phyloP scores from a whole-genome alignment of 2,329 filamentous ascomycete genomes.

The Phialocephala subalpina region DNA sequence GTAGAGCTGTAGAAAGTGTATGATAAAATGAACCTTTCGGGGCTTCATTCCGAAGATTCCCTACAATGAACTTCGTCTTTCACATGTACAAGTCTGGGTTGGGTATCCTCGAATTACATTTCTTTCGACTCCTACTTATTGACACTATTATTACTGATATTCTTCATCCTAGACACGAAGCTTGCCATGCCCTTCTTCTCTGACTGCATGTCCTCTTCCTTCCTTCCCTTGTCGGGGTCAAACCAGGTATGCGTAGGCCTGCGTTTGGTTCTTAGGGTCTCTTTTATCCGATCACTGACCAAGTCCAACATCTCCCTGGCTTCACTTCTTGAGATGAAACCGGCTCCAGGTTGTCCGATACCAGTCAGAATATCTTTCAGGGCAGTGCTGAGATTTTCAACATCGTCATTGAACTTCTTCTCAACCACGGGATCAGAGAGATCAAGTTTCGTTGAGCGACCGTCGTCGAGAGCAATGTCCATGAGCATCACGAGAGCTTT shows the following conservation, averaged over 20 bases:
- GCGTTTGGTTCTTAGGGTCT: conserved; percentile 70
- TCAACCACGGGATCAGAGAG: conserved; percentile 46
- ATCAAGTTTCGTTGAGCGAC: conserved; percentile 45
- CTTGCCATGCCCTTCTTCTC: conserved; percentile 39
- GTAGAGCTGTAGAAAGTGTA: conserved; percentile 43
- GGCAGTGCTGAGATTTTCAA: conserved; percentile 71
- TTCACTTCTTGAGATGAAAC: conserved; percentile 75
- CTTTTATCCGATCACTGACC: conserved; percentile 75
- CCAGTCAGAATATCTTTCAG: conserved; percentile 65
- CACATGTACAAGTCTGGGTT: conserved; percentile 4
- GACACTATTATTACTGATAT: background rate
- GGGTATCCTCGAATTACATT: conserved; percentile 2
- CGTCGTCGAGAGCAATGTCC: conserved; percentile 78
- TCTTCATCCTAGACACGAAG: conserved; percentile 28
- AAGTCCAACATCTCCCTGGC: conserved; percentile 80
- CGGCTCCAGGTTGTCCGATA: conserved; percentile 79
- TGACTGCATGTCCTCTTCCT: conserved; percentile 47
- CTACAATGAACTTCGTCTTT: background rate
- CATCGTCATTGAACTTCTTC: conserved; percentile 70
- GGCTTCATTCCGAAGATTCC: conserved; percentile 19
- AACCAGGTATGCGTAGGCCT: conserved; percentile 75
- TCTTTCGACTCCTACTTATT: background rate
- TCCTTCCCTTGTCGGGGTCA: conserved; percentile 31
- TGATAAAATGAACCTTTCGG: conserved; percentile 39
- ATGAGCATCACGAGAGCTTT: conserved; percentile 72